Conservation (phyloP, 805 yeast species). For the Ogataea methanolica region DNA sequence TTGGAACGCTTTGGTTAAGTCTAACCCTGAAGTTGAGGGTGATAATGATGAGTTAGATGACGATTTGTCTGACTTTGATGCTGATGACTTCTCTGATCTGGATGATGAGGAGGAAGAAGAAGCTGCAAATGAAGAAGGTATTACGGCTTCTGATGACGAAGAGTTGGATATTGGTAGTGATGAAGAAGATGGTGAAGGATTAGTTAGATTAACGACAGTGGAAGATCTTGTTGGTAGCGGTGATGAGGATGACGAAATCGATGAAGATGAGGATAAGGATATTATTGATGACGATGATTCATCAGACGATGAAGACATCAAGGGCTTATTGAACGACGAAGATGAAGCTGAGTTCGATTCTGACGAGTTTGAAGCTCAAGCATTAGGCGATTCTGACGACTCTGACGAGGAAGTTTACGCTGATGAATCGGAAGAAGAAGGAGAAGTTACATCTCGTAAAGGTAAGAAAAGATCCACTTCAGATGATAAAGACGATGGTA, state of each 20-base stretch:
- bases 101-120: constrained; percentile 31
- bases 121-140: constrained; percentile 18
- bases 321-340: constrained; percentile 17
- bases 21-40: constrained; percentile 54
- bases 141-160: constrained; percentile 25
- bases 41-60: constrained; percentile 34
- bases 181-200: constrained; percentile 33
- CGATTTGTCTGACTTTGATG: constrained; percentile 34
- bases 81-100: constrained; percentile 31
- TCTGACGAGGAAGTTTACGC: constrained; percentile 25
- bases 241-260: constrained; percentile 31
- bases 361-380: constrained; percentile 27
- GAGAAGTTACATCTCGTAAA: constrained; percentile 6
- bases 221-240: constrained; percentile 31
- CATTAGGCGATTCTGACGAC: constrained; percentile 21
- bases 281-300: constrained; percentile 21
- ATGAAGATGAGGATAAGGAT: constrained; percentile 23
- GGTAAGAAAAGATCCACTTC: constrained; percentile 16
- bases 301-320: constrained; percentile 25
- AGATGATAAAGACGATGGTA: constrained; percentile 14
- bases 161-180: constrained; percentile 29
- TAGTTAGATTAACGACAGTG: constrained; percentile 21
- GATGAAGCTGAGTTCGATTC: constrained; percentile 18
- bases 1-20: constrained; percentile 57
- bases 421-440: constrained; percentile 19